These are phyloP conservation scores for Xanthoconium purpureum DNA, from an alignment of 768 basidiomycete genomes.

Conservation along the genomic window DNA sequence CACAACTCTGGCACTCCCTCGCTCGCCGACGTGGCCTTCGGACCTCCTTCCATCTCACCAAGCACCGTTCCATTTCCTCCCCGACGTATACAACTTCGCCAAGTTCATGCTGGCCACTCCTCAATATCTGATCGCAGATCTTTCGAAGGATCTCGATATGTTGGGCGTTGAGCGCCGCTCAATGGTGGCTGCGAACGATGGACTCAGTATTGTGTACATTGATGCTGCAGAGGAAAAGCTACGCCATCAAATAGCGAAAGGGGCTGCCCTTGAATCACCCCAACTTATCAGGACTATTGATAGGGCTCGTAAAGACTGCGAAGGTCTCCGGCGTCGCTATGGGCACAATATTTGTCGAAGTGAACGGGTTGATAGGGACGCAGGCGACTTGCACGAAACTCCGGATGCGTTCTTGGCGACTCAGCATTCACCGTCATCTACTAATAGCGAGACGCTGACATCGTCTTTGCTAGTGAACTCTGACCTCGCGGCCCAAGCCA, in stretches of 20 bases:
- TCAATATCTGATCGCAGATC: constrained; percentile 70
- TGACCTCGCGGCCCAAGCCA: constrained; percentile 3
- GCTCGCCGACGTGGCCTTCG: constrained; percentile 91
- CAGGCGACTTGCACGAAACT: constrained; percentile 34
- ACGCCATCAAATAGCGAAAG: constrained; percentile 76
- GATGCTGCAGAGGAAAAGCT: constrained; percentile 76
- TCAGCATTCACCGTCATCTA: constrained; percentile 27
- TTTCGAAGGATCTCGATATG: constrained; percentile 69
- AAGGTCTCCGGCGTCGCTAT: constrained; percentile 49
- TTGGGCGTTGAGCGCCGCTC: constrained; percentile 67
- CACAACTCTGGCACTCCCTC: constrained; percentile 90
- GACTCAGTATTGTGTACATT: constrained; percentile 75
- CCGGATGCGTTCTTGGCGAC: constrained; percentile 59
- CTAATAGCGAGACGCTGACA: constrained; percentile 7
- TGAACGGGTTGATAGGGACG: constrained; percentile 18
- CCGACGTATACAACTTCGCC: constrained; percentile 81
- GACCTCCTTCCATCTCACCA: constrained; percentile 88
- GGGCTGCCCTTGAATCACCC: constrained; percentile 68
- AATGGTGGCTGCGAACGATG: constrained; percentile 67
- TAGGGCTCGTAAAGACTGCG: constrained; percentile 54
- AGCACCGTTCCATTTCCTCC: constrained; percentile 94
- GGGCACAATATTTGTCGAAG: constrained; percentile 13
- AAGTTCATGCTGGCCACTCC: constrained; percentile 98
- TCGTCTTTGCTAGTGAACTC: constrained; percentile 1
- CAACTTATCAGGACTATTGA: constrained; percentile 63